Conservation (phyloP, 2,329 filamentous ascomycete genomes). For the Colletotrichum sp. region DNA sequence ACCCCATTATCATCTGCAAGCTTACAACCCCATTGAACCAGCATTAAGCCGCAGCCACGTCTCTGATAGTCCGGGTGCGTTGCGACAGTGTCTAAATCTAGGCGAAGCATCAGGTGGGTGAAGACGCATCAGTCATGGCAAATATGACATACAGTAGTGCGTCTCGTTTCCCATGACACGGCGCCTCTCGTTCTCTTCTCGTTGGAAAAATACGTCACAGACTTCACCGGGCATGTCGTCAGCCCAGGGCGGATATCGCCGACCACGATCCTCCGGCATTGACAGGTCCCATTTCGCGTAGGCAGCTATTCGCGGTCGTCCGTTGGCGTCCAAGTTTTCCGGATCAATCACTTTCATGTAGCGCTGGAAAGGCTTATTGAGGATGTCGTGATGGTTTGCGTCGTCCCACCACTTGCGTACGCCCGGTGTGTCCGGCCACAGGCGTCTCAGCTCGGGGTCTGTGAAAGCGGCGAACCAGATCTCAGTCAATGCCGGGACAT, state of each 20-base stretch:
- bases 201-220: background rate
- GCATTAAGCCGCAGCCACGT: slow-evolving; percentile 27
- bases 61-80: slow-evolving; percentile 31
- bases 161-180: background rate
- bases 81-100: slow-evolving; percentile 28
- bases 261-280: background rate
- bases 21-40: slow-evolving; percentile 28
- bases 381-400: slow-evolving; percentile 6
- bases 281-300: slow-evolving; percentile 18
- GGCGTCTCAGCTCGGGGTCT: background rate
- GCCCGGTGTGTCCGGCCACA: slow-evolving; percentile 12
- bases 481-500: slow-evolving; percentile 5
- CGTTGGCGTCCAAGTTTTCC: background rate
- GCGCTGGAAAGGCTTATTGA: slow-evolving; percentile 5
- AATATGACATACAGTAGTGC: slow-evolving; percentile 5
- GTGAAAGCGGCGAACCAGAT: slow-evolving; percentile 20
- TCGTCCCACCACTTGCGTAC: slow-evolving; percentile 21
- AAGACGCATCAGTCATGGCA: background rate
- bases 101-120: background rate
- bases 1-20: slow-evolving; percentile 24
- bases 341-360: slow-evolving; percentile 15
- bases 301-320: slow-evolving; percentile 1
- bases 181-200: background rate
- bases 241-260: slow-evolving; percentile 5
- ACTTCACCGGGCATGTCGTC: slow-evolving; percentile 1